Base-by-base conservation (phyloP, 805 yeast species). In the Lipomyces orientalis region DNA sequence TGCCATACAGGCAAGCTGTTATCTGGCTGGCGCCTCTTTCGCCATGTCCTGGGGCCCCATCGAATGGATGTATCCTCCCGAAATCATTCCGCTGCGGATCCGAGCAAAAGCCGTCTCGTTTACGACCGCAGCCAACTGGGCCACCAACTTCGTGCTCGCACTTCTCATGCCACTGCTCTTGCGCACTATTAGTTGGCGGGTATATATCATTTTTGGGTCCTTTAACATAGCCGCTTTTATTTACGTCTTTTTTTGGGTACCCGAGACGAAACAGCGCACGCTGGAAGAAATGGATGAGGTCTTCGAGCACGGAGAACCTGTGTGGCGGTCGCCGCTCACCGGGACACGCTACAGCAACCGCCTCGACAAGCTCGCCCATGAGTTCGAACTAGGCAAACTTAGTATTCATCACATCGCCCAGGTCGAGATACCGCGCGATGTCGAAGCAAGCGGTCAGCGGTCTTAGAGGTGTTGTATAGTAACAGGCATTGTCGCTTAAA, bases 121-220 rank as follows among this genome's bases (percentile, higher is more conserved):
- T 52, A 80, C 86, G 29, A 86, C 91, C 4, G 82, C 90, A 72
- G 85, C 89, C 64, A 88, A 88, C 81, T 88, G 91, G 91, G 56
- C 31, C 39, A 1, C 1, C 75, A 88, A 88, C 86, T 71, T 69
- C 57, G 59, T 60, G 31, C 62, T 84, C 68, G 83, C 85, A n/a
- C n/a, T n/a, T n/a, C n/a, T n/a, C 56, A 87, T 84, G 39, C 83
- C 86, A 84, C 81, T 84, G 64, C 83, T 87, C 3, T 87, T 69
- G 14, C 54, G n/a, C 7, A 54, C 43, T 37, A 63, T 58, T 54
- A 76, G 10, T 43, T 65, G 29, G 37, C 78, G 78, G 19, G 73
- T 77, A 31, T 77, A 75, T 65, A 65, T 75, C 54, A 76, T 77
- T 70, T 77, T 77, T 64, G 79, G 73, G 55, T 65, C 62, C 12